phyloP scores from a whole-genome alignment of 1,139 yeast species.

The Scheffersomyces insectosa region DNA sequence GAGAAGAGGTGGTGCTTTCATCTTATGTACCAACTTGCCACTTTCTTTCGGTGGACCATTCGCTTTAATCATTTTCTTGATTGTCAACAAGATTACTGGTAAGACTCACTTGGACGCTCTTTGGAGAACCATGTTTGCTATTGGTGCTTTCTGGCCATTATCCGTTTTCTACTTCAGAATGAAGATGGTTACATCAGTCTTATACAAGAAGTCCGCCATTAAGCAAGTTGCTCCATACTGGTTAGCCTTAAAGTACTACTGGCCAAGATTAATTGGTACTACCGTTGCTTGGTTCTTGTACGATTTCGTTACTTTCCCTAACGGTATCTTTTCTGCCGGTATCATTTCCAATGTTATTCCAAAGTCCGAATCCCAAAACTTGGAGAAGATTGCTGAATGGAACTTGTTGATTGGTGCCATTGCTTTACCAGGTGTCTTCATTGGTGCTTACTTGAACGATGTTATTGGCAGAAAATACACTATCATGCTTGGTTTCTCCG shows the following conservation, averaged over 20 bases:
- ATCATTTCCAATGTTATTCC: conserved; percentile 50
- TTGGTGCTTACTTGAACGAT: conserved; percentile 58
- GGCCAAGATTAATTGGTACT: conserved; percentile 56
- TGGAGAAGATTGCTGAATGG: conserved; percentile 58
- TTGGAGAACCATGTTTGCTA: conserved; percentile 76
- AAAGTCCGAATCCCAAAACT: conserved; percentile 28
- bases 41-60: conserved; percentile 77
- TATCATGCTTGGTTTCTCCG: conserved; percentile 57
- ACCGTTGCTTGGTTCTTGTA: conserved; percentile 64
- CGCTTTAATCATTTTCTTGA: conserved; percentile 65
- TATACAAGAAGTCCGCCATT: conserved; percentile 55
- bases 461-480: conserved; percentile 58
- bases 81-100: conserved; percentile 62
- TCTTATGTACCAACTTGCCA: conserved; percentile 70
- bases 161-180: conserved; percentile 69
- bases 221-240: conserved; percentile 52
- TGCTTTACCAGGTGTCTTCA: conserved; percentile 59
- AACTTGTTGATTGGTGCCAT: conserved; percentile 51
- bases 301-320: conserved; percentile 67
- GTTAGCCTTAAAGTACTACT: conserved; percentile 53
- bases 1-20: conserved; percentile 64
- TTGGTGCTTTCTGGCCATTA: conserved; percentile 75
- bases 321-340: conserved; percentile 57
- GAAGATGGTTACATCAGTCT: conserved; percentile 67
- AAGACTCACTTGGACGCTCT: conserved; percentile 48